A percentile compares a stretch with the other conserved stretches of the same genome.
These are phyloP conservation scores for Fistulinella prunicolor DNA, from an alignment of 768 basidiomycete genomes.

Conservation along the genomic window DNA sequence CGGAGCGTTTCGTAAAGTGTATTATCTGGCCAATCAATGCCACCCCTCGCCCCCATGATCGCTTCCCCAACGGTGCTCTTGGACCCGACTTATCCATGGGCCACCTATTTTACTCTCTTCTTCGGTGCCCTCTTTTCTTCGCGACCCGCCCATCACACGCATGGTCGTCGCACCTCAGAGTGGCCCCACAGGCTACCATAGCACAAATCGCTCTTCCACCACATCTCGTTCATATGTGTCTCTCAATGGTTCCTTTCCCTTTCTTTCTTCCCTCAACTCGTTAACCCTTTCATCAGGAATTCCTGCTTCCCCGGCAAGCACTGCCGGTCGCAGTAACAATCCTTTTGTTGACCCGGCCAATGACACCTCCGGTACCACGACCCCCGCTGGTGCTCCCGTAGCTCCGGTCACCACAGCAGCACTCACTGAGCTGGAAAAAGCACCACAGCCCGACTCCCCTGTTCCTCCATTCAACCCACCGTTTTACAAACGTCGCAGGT, in stretches of 20 bases:
- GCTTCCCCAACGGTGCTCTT: no score
- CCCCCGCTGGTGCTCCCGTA: conserved; percentile 5
- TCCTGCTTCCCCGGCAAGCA: conserved; percentile 5
- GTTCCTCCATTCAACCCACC: conserved; percentile 30
- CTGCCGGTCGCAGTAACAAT: background rate
- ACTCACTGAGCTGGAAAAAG: background rate
- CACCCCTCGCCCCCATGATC: no score
- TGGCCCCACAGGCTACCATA: no score
- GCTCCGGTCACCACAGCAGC: background rate
- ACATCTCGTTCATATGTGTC: conserved; percentile 13
- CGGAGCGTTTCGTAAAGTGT: no score
- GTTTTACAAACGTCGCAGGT: conserved; percentile 61
- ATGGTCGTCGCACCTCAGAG: no score
- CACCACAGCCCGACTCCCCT: conserved; percentile 1
- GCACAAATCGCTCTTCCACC: no score
- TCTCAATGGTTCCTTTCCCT: conserved; percentile 6
- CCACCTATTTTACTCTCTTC: no score
- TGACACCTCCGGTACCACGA: conserved; percentile 4
- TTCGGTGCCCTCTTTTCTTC: no score
- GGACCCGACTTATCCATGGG: no score
- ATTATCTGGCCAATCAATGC: no score
- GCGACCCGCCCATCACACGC: no score
- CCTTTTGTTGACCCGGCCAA: conserved; percentile 13
- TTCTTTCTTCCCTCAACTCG: background rate
- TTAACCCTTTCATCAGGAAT: conserved; percentile 12